Percentiles rank a stretch among this genome's conserved stretches.
Conservation (phyloP, 1,139 yeast species). For the Saccharomycopsis crataegensis region DNA sequence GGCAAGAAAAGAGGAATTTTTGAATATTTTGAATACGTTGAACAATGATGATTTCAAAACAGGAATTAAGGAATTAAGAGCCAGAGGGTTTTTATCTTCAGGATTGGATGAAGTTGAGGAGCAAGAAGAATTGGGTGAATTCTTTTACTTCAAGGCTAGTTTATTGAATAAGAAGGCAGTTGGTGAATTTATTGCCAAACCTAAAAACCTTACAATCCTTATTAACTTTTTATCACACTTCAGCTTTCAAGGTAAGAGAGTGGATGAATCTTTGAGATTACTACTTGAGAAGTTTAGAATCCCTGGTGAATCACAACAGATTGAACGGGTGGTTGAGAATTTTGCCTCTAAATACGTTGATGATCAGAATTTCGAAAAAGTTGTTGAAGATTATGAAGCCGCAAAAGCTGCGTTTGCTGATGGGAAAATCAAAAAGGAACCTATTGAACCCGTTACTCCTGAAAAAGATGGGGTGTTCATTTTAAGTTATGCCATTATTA, state of each 20-base stretch:
- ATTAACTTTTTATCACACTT: conserved; percentile 60
- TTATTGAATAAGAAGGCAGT: conserved; percentile 78
- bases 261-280: conserved; percentile 87
- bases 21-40: conserved; percentile 12
- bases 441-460: conserved; percentile 53
- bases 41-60: conserved; percentile 12
- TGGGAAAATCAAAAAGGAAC: conserved; percentile 31
- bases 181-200: conserved; percentile 82
- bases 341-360: conserved; percentile 76
- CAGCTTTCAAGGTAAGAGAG: conserved; percentile 70
- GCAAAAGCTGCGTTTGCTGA: conserved; percentile 23
- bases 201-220: conserved; percentile 54
- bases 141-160: conserved; percentile 71
- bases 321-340: conserved; percentile 81
- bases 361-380: conserved; percentile 38
- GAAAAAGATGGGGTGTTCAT: conserved; percentile 69
- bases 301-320: conserved; percentile 97
- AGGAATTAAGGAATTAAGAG: conserved; percentile 13
- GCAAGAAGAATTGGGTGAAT: conserved; percentile 53
- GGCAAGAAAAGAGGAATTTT: conserved; percentile 16
- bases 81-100: conserved; percentile 2
- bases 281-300: conserved; percentile 77
- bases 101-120: conserved; percentile 3
- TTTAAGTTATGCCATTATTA: conserved; percentile 64
- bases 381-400: conserved; percentile 25